Base-by-base conservation (phyloP, 2,329 filamentous ascomycete species). In the Escovopsis weberi region DNA sequence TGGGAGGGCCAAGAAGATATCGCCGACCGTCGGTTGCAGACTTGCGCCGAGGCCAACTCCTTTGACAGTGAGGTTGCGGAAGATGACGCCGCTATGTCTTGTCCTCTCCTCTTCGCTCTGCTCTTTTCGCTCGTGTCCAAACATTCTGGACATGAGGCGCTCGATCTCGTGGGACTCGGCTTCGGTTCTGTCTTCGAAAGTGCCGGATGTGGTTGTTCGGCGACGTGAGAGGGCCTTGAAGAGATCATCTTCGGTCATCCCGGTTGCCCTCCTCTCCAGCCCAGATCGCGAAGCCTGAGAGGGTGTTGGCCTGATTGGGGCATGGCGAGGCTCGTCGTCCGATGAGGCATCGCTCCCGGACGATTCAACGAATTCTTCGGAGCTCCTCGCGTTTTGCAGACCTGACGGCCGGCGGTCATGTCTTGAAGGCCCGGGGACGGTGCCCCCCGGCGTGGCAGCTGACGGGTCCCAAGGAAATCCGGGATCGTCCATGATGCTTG, bases 91-190 rank as follows among this genome's bases (percentile, higher is more conserved):
- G 26, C 74, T 67, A 54, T 85, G 80, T 19, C 80, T 65, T 0
- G 78, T 81, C 54, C 82, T 75, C 50, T 82, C 80, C 47, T 82
- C 79, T 47, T 83, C 74, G 1, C 77, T 81, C n/a, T 74, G 64
- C 37, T 72, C 68, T 49, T 80, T 78, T 6, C 81, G 68, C 18
- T 72, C 72, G 32, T 67, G 63, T 6, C 81, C 81, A 51, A 85
- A 85, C 70, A 85, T 82, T 3, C 74, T 74, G 0, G 78, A 82
- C 65, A 85, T 76, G 34, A 84, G 60, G 10, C 66, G 64, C 40
- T 78, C 67, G 30, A 80, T 72, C 51, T 78, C 74, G n/a, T 57
- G 48, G 2, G 54, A 48, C n/a, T 64, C 60, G 12, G 60, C 56
- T n/a, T 65, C 64, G 38, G 64, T 62, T 38, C 68, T 68, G 37